A percentile compares a stretch with the other conserved stretches of the same genome.
Evolutionary conservation across 108 stramenopile genomes (phyloP).

Genomic region (Asterionellopsis glacialis): DNA sequence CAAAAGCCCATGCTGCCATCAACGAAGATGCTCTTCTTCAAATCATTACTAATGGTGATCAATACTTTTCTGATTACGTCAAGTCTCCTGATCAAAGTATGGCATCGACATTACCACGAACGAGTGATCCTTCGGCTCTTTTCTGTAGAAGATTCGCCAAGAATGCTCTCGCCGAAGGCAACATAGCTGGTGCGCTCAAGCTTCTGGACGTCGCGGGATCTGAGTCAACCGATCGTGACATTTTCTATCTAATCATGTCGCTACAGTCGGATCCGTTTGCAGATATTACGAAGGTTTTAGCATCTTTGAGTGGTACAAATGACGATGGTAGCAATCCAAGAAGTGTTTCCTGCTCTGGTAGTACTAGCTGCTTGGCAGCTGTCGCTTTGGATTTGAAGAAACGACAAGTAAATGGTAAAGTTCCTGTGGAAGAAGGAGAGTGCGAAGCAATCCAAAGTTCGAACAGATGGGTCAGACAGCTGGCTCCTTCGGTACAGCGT

Average conservation of each 20-base stretch:
- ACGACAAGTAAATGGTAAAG: slow-evolving; percentile 8
- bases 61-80: slow-evolving; percentile 57
- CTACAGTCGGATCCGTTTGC: slow-evolving; percentile 26
- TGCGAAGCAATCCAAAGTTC: too few species aligned
- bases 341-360: not conserved
- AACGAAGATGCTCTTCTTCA: slow-evolving; percentile 53
- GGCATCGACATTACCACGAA: slow-evolving; percentile 41
- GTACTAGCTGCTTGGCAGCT: slow-evolving; percentile 40
- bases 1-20: slow-evolving; percentile 44
- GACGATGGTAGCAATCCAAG: not conserved
- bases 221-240: slow-evolving; percentile 39
- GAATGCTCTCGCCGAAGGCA: slow-evolving; percentile 29
- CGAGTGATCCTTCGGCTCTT: slow-evolving; percentile 46
- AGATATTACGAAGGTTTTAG: slow-evolving; percentile 21
- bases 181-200: slow-evolving; percentile 46
- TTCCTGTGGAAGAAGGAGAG: not conserved
- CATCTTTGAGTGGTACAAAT: slow-evolving; percentile 14
- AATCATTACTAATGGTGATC: slow-evolving; percentile 60
- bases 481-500: slow-evolving; percentile 71
- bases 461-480: slow-evolving; percentile 44
- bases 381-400: slow-evolving; percentile 25
- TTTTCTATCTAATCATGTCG: slow-evolving; percentile 51
- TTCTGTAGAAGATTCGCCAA: slow-evolving; percentile 41
- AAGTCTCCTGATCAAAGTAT: slow-evolving; percentile 52
- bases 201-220: slow-evolving; percentile 61